Conservation (phyloP, 129 eudicot species). For the Dittrichia graveolens region DNA sequence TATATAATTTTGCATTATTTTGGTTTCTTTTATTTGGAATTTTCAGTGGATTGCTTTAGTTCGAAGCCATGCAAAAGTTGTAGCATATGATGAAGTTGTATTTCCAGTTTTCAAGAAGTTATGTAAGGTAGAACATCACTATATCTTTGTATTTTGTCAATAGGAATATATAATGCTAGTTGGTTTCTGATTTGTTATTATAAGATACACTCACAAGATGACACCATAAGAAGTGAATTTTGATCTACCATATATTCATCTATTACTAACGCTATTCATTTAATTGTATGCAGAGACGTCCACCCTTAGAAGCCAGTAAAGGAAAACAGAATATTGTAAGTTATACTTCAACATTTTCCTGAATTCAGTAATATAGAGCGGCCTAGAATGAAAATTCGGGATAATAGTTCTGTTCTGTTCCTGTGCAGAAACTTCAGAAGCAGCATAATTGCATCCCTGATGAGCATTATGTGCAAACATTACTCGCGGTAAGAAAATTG, state of each 20-base stretch:
- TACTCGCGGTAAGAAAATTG: constrained; percentile 70
- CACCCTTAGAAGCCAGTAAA: constrained; percentile 57
- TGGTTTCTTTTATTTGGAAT: constrained; percentile 18
- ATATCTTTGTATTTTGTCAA: not conserved
- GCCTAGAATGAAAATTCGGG: not conserved
- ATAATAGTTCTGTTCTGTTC: not conserved
- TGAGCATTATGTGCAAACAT: constrained; percentile 96
- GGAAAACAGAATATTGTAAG: constrained; percentile 77
- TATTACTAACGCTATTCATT: not conserved
- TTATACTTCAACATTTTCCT: constrained; percentile 22
- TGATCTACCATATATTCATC: too few species aligned
- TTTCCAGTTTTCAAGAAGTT: constrained; percentile 78
- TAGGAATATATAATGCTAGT: not conserved
- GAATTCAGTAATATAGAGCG: not conserved
- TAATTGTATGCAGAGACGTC: constrained; percentile 76
- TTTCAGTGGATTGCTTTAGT: constrained; percentile 81
- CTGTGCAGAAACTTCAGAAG: constrained; percentile 80
- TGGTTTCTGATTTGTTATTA: not conserved
- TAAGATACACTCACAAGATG: not conserved
- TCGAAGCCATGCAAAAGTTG: constrained; percentile 80
- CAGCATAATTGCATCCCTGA: constrained; percentile 98
- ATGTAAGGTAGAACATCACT: constrained; percentile 62
- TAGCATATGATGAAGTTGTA: constrained; percentile 70
- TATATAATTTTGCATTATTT: not conserved
- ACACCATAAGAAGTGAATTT: not conserved